Base-by-base conservation (phyloP, 2,329 filamentous ascomycete species). In the Alternaria angustiovoidea region DNA sequence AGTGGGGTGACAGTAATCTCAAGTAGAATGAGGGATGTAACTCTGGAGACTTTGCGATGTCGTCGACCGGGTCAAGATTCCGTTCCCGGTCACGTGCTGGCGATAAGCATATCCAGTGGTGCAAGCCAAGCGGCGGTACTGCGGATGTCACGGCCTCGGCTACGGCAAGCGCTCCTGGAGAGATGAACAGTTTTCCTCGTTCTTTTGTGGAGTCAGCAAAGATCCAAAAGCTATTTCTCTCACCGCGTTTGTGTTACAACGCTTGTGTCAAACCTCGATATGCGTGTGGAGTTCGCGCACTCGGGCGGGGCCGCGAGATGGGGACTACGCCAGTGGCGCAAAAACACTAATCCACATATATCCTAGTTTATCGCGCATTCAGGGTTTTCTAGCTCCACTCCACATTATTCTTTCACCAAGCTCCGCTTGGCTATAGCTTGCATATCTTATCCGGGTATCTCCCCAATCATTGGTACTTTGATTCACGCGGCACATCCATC, bases 341-440 rank as follows among this genome's bases (percentile, higher is more conserved):
- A 6, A 5, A 3, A 14, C n/a, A 26, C 28, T 34, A 48, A 14
- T 22, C 44, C 28, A 16, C 0, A 34, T 6, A 12, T 7, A 12
- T 8, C 28, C 7, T 57, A 57, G 52, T 24, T 22, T n/a, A 36
- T 39, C 39, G n/a, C 34, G 26, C 24, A 43, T 47, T 57, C 47
- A 56, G 46, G 53, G 46, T 51, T 56, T 59, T 60, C 53, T 51
- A 51, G 30, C 30, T 51, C 28, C 52, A 44, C 44, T 52, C 46
- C 53, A 60, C 57, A 56, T 28, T 26, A 38, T 41, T 24, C 42
- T 41, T 16, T 18, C 28, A 30, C 46, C 52, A 60, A 51, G 52
- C 57, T 60, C 57, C 26, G 38, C 57, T 57, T 60, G 47, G 57
- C 52, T 47, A 47, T 39, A 44, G 57, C 57, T 60, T 60, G 57